Percentiles rank a stretch among this genome's conserved stretches.
Conservation (phyloP, 495 filamentous ascomycete genomes). For the Penicillium coprophilum region DNA sequence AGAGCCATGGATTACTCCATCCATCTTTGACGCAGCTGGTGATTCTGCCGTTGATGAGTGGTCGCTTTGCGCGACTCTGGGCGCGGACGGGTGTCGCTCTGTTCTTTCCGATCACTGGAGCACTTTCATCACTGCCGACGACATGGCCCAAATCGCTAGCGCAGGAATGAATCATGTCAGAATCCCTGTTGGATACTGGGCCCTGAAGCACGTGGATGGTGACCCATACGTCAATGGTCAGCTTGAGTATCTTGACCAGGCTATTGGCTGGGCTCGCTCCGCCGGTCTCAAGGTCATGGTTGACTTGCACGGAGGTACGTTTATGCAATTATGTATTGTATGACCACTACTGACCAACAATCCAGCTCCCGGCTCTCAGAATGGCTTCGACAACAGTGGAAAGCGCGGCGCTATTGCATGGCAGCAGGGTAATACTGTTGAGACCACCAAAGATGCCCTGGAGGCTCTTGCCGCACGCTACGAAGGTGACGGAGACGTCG, state of each 20-base stretch:
- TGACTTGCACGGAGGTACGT: constrained; percentile 68
- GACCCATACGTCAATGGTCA: constrained; percentile 77
- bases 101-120: constrained; percentile 58
- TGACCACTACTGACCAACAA: constrained; percentile 19
- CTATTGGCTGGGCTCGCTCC: constrained; percentile 65
- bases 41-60: constrained; percentile 63
- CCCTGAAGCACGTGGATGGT: constrained; percentile 53
- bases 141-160: constrained; percentile 64
- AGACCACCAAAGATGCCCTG: constrained; percentile 58
- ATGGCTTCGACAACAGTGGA: constrained; percentile 79
- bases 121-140: constrained; percentile 63
- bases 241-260: constrained; percentile 61
- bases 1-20: constrained; percentile 67
- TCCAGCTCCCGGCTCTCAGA: constrained; percentile 71
- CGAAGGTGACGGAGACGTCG: constrained; percentile 58
- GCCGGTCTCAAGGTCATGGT: constrained; percentile 66
- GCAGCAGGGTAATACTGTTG: constrained; percentile 57
- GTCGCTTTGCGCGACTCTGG: constrained; percentile 53
- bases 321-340: neutral
- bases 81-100: constrained; percentile 46
- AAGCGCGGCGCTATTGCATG: constrained; percentile 63
- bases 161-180: constrained; percentile 73
- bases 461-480: constrained; percentile 60
- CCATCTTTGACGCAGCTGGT: constrained; percentile 53
- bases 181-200: constrained; percentile 82